phyloP scores from a whole-genome alignment of 192 early-diverging fungal genomes.

The Coemansia umbellata region DNA sequence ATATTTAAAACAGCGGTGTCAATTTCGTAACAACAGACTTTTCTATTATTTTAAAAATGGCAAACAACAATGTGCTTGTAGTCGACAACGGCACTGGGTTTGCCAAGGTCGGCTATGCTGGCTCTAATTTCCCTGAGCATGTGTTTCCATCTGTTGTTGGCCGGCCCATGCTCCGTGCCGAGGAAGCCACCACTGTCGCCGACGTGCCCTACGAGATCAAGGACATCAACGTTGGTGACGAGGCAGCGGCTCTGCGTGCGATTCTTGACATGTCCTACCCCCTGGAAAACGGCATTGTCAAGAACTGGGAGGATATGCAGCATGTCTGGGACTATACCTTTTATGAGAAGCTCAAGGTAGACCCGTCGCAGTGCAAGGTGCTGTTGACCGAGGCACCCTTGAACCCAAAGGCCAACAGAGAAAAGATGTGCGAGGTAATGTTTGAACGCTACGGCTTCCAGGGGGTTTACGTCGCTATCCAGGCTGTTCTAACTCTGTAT shows the following conservation, averaged over 20 bases:
- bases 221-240: constrained; percentile 98
- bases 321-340: constrained; percentile 99
- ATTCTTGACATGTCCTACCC: constrained; percentile 96
- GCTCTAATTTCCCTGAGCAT: constrained; percentile 91
- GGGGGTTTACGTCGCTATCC: constrained; percentile 91
- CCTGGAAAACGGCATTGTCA: constrained; percentile 97
- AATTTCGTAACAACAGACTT: no score
- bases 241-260: constrained; percentile 82
- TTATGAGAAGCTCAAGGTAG: constrained; percentile 83
- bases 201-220: constrained; percentile 59
- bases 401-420: constrained; percentile 90
- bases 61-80: constrained; percentile 64
- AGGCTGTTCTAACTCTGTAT: constrained; percentile 95
- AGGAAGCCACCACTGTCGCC: constrained; percentile 71
- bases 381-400: constrained; percentile 95
- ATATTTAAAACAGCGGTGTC: constrained; percentile 20
- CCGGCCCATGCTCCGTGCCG: constrained; percentile 93
- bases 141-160: constrained; percentile 99
- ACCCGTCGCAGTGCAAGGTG: constrained; percentile 87
- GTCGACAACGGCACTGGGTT: constrained; percentile 91
- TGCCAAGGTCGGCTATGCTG: constrained; percentile 95
- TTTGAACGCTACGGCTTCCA: constrained; percentile 96
- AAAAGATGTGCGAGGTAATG: constrained; percentile 92
- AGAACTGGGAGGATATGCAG: constrained; percentile 97
- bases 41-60: no score